Evolutionary conservation across 169 alveolate genomes (phyloP).

Genomic region (Plasmodium ovale): DNA sequence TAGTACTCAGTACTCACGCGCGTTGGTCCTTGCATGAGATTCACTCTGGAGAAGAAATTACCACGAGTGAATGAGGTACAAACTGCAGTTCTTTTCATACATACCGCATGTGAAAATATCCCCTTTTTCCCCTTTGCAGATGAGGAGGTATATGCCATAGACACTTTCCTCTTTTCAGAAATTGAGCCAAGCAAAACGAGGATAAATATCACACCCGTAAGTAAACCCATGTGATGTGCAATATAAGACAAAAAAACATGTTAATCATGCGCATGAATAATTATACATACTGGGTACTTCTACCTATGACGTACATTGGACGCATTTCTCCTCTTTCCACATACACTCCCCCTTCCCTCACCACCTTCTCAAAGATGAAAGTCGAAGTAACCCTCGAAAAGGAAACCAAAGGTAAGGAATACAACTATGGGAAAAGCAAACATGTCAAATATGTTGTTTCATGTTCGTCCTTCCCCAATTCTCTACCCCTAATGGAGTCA

Average conservation of each 20-base stretch:
- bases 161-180: slow-evolving; percentile 24
- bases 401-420: slow-evolving; percentile 24
- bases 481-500: not conserved
- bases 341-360: not conserved
- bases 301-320: not conserved
- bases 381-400: slow-evolving; percentile 29
- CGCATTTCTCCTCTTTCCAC: not conserved
- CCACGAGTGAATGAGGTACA: not conserved
- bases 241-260: not conserved
- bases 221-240: not conserved
- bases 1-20: no score
- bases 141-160: slow-evolving; percentile 28
- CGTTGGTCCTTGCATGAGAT: not conserved
- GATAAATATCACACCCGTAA: slow-evolving; percentile 43
- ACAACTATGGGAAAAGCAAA: no score
- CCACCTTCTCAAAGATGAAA: slow-evolving; percentile 28
- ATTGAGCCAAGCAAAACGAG: slow-evolving; percentile 11
- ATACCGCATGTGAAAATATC: not conserved
- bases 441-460: no score
- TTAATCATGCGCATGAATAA: not conserved
- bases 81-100: not conserved
- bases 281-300: not conserved
- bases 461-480: not conserved
- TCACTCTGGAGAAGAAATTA: not conserved
- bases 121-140: not conserved